phyloP scores from a whole-genome alignment of 2,329 filamentous ascomycete genomes.

The Sclerotinia borealis region DNA sequence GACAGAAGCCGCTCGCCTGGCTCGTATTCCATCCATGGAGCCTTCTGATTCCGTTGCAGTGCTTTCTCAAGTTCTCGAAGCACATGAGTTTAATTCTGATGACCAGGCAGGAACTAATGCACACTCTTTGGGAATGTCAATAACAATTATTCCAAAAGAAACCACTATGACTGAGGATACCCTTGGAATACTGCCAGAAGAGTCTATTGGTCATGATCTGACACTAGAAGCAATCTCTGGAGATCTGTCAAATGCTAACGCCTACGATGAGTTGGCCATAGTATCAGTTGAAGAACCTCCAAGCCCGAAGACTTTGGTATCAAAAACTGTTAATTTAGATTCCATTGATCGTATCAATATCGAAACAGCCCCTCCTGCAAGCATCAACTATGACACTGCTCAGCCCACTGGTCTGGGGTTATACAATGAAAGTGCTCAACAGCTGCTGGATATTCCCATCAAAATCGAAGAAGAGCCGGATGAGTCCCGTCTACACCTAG shows the following conservation, averaged over 20 bases:
- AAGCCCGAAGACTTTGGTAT: neutral
- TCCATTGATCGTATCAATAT: neutral
- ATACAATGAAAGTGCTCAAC: neutral
- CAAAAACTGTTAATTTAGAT: neutral
- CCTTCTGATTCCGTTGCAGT: neutral
- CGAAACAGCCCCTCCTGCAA: neutral
- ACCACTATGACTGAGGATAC: constrained; percentile 19
- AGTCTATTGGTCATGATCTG: constrained; percentile 10
- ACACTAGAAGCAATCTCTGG: constrained; percentile 13
- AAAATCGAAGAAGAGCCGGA: constrained; percentile 3
- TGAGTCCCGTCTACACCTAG: neutral
- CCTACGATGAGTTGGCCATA: neutral
- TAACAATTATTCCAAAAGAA: constrained; percentile 21
- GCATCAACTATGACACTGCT: neutral
- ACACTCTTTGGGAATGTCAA: constrained; percentile 26
- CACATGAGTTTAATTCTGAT: neutral
- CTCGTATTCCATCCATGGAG: constrained; percentile 16
- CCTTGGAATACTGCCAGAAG: neutral
- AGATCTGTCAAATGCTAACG: neutral
- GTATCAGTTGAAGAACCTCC: neutral
- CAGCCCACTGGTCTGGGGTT: neutral
- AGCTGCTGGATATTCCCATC: constrained; percentile 1
- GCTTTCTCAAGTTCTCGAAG: neutral
- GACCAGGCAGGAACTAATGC: neutral
- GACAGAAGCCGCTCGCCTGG: constrained; percentile 40